phyloP scores from a whole-genome alignment of 1,284 basidiomycete genomes.

The Laetiporus sulphureus region DNA sequence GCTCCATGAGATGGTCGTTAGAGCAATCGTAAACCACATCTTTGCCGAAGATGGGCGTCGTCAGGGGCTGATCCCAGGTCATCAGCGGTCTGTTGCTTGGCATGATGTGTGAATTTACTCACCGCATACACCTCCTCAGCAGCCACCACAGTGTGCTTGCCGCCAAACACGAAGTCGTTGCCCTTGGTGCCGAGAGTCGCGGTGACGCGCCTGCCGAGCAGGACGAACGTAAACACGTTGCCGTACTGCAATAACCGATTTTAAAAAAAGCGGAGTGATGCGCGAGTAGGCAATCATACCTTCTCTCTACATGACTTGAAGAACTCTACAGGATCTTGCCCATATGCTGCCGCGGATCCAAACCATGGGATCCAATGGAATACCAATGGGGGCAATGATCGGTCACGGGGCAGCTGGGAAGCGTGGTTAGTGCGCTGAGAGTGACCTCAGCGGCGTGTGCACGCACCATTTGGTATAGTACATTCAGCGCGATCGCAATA shows the following conservation, averaged over 20 bases:
- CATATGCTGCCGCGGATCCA: constrained; percentile 72
- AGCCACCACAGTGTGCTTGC: constrained; percentile 86
- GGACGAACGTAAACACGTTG: constrained; percentile 88
- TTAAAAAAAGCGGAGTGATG: not conserved
- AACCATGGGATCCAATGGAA: constrained; percentile 77
- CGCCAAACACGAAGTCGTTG: constrained; percentile 92
- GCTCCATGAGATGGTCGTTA: constrained; percentile 97
- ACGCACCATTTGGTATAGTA: constrained; percentile 55
- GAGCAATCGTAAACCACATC: constrained; percentile 98
- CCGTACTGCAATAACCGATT: constrained; percentile 40
- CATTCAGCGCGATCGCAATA: constrained; percentile 48
- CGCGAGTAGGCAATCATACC: constrained; percentile 35
- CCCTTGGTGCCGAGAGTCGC: constrained; percentile 91
- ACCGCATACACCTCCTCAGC: constrained; percentile 97
- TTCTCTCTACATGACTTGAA: constrained; percentile 75
- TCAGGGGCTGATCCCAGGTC: constrained; percentile 56
- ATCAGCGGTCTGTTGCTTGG: not conserved
- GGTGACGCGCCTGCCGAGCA: constrained; percentile 87
- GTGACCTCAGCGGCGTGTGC: not conserved
- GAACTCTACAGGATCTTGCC: constrained; percentile 77
- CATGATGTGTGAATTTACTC: constrained; percentile 16
- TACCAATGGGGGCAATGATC: constrained; percentile 64
- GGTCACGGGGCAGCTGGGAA: constrained; percentile 40
- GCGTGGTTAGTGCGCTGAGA: constrained; percentile 1
- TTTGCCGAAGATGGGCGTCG: constrained; percentile 92